Conservation (phyloP, 2,329 filamentous ascomycete genomes). For the Phialophora verrucosa region DNA sequence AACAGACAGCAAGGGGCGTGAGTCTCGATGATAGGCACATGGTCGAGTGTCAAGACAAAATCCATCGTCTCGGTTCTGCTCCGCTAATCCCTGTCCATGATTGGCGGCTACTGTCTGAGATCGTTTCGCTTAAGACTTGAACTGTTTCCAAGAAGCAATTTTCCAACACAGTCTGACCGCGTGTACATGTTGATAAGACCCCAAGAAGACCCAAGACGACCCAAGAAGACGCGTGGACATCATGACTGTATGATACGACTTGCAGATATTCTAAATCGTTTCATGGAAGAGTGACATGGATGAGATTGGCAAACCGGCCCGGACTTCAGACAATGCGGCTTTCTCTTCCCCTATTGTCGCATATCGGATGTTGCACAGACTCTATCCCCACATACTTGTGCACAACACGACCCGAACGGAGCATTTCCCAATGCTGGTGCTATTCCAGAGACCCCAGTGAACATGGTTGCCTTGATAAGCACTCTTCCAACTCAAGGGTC, state of each 20-base stretch:
- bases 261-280: not conserved
- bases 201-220: not conserved
- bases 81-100: slow-evolving; percentile 14
- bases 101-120: slow-evolving; percentile 12
- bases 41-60: not conserved
- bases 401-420: not conserved
- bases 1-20: not conserved
- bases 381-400: not conserved
- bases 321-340: not conserved
- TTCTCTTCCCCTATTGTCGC: not conserved
- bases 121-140: slow-evolving; percentile 15
- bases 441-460: not conserved
- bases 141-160: not conserved
- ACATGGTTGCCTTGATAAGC: not conserved
- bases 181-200: not conserved
- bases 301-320: not conserved
- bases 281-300: not conserved
- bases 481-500: not conserved
- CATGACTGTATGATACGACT: not conserved
- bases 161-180: not conserved
- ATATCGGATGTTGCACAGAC: not conserved
- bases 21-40: not conserved
- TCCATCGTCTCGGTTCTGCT: not conserved
- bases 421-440: not conserved
- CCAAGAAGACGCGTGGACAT: not conserved